Conservation (phyloP, 2,329 filamentous ascomycete species). For the Bipolaris zeicola region DNA sequence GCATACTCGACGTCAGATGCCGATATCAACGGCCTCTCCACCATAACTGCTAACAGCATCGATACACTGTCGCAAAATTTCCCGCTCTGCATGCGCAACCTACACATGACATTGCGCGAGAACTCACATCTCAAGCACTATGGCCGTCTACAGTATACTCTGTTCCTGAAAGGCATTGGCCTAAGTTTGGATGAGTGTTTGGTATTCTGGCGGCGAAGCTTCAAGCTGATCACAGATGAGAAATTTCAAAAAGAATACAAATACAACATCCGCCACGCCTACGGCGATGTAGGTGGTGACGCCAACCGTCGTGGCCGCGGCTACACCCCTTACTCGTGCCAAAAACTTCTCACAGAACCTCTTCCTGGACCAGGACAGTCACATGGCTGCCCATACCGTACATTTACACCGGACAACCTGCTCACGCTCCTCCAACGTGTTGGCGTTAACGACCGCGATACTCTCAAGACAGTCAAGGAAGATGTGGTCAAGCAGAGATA, state of each 20-base stretch:
- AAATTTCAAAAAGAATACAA: slow-evolving; percentile 97
- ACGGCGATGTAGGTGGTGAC: slow-evolving; percentile 95
- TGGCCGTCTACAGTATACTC: slow-evolving; percentile 89
- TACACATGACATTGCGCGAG: slow-evolving; percentile 83
- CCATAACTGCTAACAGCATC: slow-evolving; percentile 64
- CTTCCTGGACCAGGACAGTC: slow-evolving; percentile 84
- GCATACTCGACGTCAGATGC: slow-evolving; percentile 72
- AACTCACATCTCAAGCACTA: slow-evolving; percentile 93
- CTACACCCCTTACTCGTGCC: slow-evolving; percentile 90
- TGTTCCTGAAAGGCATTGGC: slow-evolving; percentile 96
- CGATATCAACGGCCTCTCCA: slow-evolving; percentile 78
- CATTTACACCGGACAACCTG: slow-evolving; percentile 89
- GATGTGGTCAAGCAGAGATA: slow-evolving; percentile 88
- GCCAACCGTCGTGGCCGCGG: slow-evolving; percentile 83
- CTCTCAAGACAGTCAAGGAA: slow-evolving; percentile 81
- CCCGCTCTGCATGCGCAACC: slow-evolving; percentile 90
- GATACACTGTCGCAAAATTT: slow-evolving; percentile 80
- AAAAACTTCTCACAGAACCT: slow-evolving; percentile 91
- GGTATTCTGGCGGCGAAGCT: slow-evolving; percentile 85
- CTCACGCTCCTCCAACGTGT: slow-evolving; percentile 74
- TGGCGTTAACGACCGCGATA: slow-evolving; percentile 77
- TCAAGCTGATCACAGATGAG: slow-evolving; percentile 88
- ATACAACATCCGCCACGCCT: slow-evolving; percentile 94
- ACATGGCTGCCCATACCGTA: slow-evolving; percentile 95
- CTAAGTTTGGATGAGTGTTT: slow-evolving; percentile 90